Base-by-base conservation (phyloP, 768 basidiomycete genomes). In the Tricholomella constricta region DNA sequence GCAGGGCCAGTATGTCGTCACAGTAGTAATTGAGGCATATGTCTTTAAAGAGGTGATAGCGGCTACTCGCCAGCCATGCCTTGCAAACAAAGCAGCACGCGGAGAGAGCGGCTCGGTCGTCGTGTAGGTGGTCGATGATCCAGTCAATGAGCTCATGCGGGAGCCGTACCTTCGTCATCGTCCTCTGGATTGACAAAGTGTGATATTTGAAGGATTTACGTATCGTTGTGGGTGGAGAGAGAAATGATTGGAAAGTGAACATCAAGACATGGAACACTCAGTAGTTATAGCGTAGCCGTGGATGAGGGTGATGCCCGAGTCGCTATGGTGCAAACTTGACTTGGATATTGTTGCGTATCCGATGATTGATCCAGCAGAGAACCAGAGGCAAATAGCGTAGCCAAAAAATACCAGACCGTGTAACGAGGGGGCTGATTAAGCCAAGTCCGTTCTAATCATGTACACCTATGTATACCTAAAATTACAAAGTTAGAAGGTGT, bases 51-150 rank as follows among this genome's bases (percentile, higher is more conserved):
- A 60, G 53, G 38, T 57, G 47, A 23, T 54, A 46, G 2, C 50
- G 45, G 27, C 59, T 57, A 5, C 56, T 34, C 2, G 56, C 37
- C 11, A 56, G 27, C 59, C 55, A 65, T 43, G 57, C 37, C 37
- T 55, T 59, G 25, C 49, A 57, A 5, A 61, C 54, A 2, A 55
- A 47, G 27, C 47, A 55, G 40, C 63, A 64, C 1, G 42, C 17
- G 10, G 42, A 15, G 20, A 64, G 54, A 8, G 59, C 26, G 15
- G 14, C 17, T 19, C 53, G 40, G 22, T 62, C 59, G 31, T 60
- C 42, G 17, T 51, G 56, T n/a, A 62, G n/a, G 41, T 61, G 55
- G 53, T 60, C 63, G 29, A 64, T 61, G 49, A 60, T 51, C 8
- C 51, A 32, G 46, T 62, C 63, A 10, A 54, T 25, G 19, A 64